phyloP scores from a whole-genome alignment of 305 asterid species.

The Fraxinus xanthoxyloides region DNA sequence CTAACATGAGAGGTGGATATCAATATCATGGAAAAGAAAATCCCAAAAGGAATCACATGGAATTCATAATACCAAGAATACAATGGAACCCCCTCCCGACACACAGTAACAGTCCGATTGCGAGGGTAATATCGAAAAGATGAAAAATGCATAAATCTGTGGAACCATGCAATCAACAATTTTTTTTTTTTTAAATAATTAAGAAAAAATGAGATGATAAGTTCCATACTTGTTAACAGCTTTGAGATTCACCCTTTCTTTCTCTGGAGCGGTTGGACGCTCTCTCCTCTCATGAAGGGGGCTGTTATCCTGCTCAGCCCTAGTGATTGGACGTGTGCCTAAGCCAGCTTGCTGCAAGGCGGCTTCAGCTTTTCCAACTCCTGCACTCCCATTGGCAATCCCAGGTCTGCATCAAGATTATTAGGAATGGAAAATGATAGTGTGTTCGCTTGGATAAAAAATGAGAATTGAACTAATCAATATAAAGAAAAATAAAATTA shows the following conservation, averaged over 20 bases:
- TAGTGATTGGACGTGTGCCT: constrained; percentile 63
- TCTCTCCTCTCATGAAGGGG: constrained; percentile 75
- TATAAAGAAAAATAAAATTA: neutral
- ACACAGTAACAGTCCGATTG: neutral
- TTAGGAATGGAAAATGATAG: constrained; percentile 4
- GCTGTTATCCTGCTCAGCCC: constrained; percentile 68
- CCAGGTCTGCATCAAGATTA: constrained; percentile 54
- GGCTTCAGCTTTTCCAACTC: constrained; percentile 65
- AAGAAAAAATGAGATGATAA: constrained; percentile 10
- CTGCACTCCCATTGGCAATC: constrained; percentile 58
- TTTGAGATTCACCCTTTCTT: constrained; percentile 71
- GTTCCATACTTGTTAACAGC: constrained; percentile 70
- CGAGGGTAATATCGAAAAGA: neutral
- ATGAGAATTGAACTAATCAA: constrained; percentile 15
- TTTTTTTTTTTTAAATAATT: neutral
- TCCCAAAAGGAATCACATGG: constrained; percentile 9
- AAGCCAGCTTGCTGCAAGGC: constrained; percentile 52
- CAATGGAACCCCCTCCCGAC: neutral
- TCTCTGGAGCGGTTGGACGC: constrained; percentile 63
- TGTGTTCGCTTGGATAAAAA: constrained; percentile 4
- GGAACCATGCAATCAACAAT: constrained; percentile 1
- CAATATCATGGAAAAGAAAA: constrained; percentile 1
- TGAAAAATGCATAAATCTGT: neutral
- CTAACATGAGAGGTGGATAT: constrained; percentile 10
- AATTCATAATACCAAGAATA: constrained; percentile 15